phyloP scores from a whole-genome alignment of 768 basidiomycete species.

The Tephrocybe sp. region DNA sequence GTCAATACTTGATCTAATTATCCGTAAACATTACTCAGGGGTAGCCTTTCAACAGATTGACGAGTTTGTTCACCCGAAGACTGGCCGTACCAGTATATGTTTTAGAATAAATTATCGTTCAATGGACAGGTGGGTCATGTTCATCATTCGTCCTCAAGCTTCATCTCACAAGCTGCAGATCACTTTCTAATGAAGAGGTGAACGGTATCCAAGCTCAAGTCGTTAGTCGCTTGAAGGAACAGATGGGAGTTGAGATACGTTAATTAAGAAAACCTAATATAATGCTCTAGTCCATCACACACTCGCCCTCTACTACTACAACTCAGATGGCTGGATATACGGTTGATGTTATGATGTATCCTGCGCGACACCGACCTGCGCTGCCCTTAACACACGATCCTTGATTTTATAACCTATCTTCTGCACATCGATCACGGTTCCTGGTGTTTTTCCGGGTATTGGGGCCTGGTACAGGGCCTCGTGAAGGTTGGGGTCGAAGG shows the following conservation, averaged over 20 bases:
- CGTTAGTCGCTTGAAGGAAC: conserved; percentile 48
- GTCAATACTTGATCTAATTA: conserved; percentile 39
- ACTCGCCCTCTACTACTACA: conserved; percentile 19
- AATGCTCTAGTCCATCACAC: conserved; percentile 19
- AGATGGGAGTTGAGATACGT: conserved; percentile 85
- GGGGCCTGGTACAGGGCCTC: conserved; percentile 95
- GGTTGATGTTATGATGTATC: conserved; percentile 41
- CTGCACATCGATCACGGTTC: conserved; percentile 86
- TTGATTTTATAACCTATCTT: conserved; percentile 94
- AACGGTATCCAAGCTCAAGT: conserved; percentile 75
- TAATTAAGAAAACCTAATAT: conserved; percentile 34
- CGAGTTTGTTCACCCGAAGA: conserved; percentile 86
- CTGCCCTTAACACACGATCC: conserved; percentile 87
- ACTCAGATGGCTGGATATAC: conserved; percentile 8
- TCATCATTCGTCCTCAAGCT: background rate
- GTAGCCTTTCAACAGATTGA: conserved; percentile 70
- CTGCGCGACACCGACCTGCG: conserved; percentile 95
- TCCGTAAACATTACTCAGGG: background rate
- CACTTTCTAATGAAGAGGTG: conserved; percentile 85
- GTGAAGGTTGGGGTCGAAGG: conserved; percentile 92
- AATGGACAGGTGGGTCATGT: conserved; percentile 76
- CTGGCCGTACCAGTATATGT: conserved; percentile 72
- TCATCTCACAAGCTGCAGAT: conserved; percentile 41
- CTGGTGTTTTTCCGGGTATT: conserved; percentile 84
- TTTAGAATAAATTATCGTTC: conserved; percentile 94